These are phyloP conservation scores for Neonectria sp. DNA, from an alignment of 2,329 filamentous ascomycete genomes.

Conservation along the genomic window DNA sequence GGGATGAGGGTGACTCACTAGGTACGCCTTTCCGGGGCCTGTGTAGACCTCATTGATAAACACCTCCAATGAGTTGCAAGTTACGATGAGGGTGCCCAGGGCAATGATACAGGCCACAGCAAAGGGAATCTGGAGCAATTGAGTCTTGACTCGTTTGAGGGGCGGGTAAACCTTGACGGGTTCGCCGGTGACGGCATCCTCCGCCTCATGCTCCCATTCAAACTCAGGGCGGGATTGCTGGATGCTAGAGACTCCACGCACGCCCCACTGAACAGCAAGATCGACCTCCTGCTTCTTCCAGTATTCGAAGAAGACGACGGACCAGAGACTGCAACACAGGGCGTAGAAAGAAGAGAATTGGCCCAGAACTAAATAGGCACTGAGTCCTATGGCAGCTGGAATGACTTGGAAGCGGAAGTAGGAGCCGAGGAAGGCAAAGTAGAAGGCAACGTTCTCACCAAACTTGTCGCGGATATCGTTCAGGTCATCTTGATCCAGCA, in stretches of 20 bases:
- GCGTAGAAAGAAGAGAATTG: conserved; percentile 88
- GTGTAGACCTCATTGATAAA: conserved; percentile 96
- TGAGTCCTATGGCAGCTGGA: conserved; percentile 83
- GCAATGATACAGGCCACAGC: conserved; percentile 79
- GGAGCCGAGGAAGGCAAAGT: conserved; percentile 93
- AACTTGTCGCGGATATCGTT: conserved; percentile 83
- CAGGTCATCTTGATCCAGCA: conserved; percentile 76
- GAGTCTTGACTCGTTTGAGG: conserved; percentile 80
- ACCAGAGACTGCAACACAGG: conserved; percentile 86
- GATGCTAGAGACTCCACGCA: conserved; percentile 86
- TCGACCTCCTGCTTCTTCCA: conserved; percentile 96
- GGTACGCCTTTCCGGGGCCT: conserved; percentile 86
- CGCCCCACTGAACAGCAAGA: conserved; percentile 89
- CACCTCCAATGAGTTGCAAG: conserved; percentile 93
- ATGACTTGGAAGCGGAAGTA: conserved; percentile 92
- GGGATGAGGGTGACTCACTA: conserved; percentile 68
- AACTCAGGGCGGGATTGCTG: conserved; percentile 86
- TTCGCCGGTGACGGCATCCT: conserved; percentile 88
- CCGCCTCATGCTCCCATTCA: conserved; percentile 80
- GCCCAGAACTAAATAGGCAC: conserved; percentile 86
- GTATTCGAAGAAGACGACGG: conserved; percentile 91
- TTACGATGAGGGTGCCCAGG: conserved; percentile 86
- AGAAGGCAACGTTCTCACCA: conserved; percentile 90
- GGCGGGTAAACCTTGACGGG: conserved; percentile 82
- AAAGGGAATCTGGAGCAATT: conserved; percentile 89